Base-by-base conservation (phyloP, 140 eudicot species). In the Ambrosia hybrid region DNA sequence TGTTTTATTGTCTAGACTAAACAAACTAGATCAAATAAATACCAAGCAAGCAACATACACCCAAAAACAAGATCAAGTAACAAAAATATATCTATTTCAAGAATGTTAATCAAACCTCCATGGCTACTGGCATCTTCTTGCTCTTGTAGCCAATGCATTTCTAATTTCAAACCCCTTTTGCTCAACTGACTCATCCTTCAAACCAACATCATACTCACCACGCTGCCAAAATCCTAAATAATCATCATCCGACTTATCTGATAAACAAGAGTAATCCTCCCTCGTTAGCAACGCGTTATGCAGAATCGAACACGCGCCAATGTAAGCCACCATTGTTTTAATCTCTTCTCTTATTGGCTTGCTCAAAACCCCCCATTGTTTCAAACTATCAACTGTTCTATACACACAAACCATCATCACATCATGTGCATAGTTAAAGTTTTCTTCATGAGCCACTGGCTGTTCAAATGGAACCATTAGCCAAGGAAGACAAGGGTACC, bases 261-360 rank as follows among this genome's bases (percentile, higher is more conserved):
- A 75, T 66, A 87, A 82, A 33, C 91, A 84, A 36, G 96, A 83
- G 56, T 80, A 85, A 87, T 92, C 98, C 53, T 89, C 98, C 82
- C 96, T 87, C 67, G 74, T 73, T 2, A 92, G 69, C 91, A 92
- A 75, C 72, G 86, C 91, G 61, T 92, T 92, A 71, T 89, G 95
- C 65, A 92, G 89, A 61, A 92, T 92, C n/a, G 95, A 86, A 80
- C 96, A 92, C 17, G 96, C 90, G 68, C 96, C 96, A 57, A 92
- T 76, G 48, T 86, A 87, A 73, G 85, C 96, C 68, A 92, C 98
- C n/a, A 77, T 80, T 59, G 82, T 82, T 83, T 85, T 89, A 11
- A 65, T 78, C 49, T 87, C 92, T 10, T 71, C 87, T 38, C 82
- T 82, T 43, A 85, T 73, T 2, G 85, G 84, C 73, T 76, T 85